phyloP scores from a whole-genome alignment of 805 yeast genomes.

The Saccharomycopsis fibuligera region DNA sequence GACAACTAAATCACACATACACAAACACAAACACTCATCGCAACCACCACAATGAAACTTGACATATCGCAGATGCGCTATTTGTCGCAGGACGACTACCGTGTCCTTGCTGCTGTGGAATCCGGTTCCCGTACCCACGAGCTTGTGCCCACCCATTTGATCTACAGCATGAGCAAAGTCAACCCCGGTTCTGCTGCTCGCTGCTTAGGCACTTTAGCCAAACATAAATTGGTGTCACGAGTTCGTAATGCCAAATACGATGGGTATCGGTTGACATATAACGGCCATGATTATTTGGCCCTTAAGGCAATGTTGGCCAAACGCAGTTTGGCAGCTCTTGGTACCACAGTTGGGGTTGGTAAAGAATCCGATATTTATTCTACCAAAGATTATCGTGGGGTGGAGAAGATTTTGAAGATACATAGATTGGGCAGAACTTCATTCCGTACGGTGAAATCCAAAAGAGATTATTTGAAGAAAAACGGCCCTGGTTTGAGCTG shows the following conservation, averaged over 20 bases:
- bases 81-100: slow-evolving; percentile 82
- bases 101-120: slow-evolving; percentile 83
- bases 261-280: slow-evolving; percentile 83
- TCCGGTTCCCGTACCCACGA: slow-evolving; percentile 90
- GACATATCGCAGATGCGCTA: slow-evolving; percentile 94
- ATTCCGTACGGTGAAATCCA: slow-evolving; percentile 85
- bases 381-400: slow-evolving; percentile 61
- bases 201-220: slow-evolving; percentile 80
- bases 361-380: slow-evolving; percentile 94
- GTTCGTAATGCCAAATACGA: slow-evolving; percentile 90
- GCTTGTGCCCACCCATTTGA: slow-evolving; percentile 83
- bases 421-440: slow-evolving; percentile 94
- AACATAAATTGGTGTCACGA: slow-evolving; percentile 67
- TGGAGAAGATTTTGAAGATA: slow-evolving; percentile 73
- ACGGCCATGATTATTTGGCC: slow-evolving; percentile 90
- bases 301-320: slow-evolving; percentile 75
- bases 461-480: slow-evolving; percentile 81
- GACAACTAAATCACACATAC: too few species aligned
- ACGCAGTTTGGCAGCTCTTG: slow-evolving; percentile 69
- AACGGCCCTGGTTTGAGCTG: slow-evolving; percentile 71
- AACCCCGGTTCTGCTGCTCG: slow-evolving; percentile 71
- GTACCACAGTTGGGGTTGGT: slow-evolving; percentile 90
- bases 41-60: slow-evolving; percentile 75
- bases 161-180: slow-evolving; percentile 73
- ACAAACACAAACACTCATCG: too few species aligned